Conservation (phyloP, 2,329 filamentous ascomycete genomes). For the Neofusicoccum umdonicola region DNA sequence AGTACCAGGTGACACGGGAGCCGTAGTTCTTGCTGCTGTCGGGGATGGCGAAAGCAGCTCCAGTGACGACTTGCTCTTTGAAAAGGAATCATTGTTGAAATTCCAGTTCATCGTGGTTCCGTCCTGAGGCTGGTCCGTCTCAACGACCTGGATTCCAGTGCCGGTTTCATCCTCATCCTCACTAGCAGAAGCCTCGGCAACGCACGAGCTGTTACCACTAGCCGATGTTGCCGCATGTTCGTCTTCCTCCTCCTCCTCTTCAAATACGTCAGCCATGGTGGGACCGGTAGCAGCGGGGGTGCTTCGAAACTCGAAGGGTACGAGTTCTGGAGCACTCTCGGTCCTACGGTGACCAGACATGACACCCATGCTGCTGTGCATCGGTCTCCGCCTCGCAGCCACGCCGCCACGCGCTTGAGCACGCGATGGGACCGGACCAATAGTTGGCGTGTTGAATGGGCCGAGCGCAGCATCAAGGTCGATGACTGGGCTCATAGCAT, state of each 20-base stretch:
- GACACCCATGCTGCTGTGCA: slow-evolving; percentile 74
- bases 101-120: slow-evolving; percentile 45
- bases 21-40: neutral
- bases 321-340: slow-evolving; percentile 77
- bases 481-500: slow-evolving; percentile 75
- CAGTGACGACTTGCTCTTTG: neutral
- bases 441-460: slow-evolving; percentile 79
- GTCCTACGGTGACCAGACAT: slow-evolving; percentile 76
- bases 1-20: neutral
- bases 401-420: slow-evolving; percentile 39
- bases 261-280: slow-evolving; percentile 83
- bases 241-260: slow-evolving; percentile 67
- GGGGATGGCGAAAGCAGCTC: slow-evolving; percentile 7
- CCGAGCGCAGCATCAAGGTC: slow-evolving; percentile 92
- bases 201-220: slow-evolving; percentile 10
- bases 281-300: slow-evolving; percentile 58
- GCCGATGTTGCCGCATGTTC: slow-evolving; percentile 44
- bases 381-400: slow-evolving; percentile 56
- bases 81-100: slow-evolving; percentile 33
- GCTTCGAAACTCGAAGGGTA: slow-evolving; percentile 63
- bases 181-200: slow-evolving; percentile 19
- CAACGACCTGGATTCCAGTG: slow-evolving; percentile 47
- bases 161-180: slow-evolving; percentile 39
- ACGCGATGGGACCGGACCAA: slow-evolving; percentile 64
- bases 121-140: slow-evolving; percentile 40